Base-by-base conservation (phyloP, 1,139 yeast species). In the Nakaseomyces delphensis region DNA sequence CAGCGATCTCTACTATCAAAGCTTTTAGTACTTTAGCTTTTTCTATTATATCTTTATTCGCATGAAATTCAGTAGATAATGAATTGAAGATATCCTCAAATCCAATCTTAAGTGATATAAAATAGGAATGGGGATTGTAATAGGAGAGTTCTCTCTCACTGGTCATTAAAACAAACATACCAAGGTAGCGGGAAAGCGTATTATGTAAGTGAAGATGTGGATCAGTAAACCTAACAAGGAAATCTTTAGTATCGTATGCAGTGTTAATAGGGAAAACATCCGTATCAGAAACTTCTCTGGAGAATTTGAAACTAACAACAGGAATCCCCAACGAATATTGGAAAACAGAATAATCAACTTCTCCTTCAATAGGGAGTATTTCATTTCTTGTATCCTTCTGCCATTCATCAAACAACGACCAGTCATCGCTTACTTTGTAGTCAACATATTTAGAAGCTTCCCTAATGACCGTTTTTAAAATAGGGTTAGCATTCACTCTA, bases 241-340 rank as follows among this genome's bases (percentile, higher is more conserved):
- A 79, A 44, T 70, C 59, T 42, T 66, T 65, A 6, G 80, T 71
- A 54, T 80, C 86, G 53, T 69, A 78, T 43, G 69, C 70, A 7
- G 87, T 79, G 56, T 79, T 79, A 44, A 67, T 64, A 48, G 77
- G 83, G 48, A 72, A 70, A 9, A 77, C 64, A 37, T 74, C 73
- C 52, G 69, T 70, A 3, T 44, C 41, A 4, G 24, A 19, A 1
- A 39, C 28, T 48, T 65, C 52, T n/a, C 51, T 55, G 3, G 42
- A 44, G 50, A 71, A 74, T 11, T 68, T 68, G 46, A 73, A 56
- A 33, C 65, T 62, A 2, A 71, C 59, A 1, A 74, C 65, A 0
- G 80, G 78, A 10, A 75, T 64, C 1, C 78, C 79, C 36, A 74
- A 47, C 50, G 69, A 69, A 48, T 67, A 63, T 49, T 74, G 77